Conservation (phyloP, 2,329 filamentous ascomycete genomes). For the Phyllosticta paracitricarpa region DNA sequence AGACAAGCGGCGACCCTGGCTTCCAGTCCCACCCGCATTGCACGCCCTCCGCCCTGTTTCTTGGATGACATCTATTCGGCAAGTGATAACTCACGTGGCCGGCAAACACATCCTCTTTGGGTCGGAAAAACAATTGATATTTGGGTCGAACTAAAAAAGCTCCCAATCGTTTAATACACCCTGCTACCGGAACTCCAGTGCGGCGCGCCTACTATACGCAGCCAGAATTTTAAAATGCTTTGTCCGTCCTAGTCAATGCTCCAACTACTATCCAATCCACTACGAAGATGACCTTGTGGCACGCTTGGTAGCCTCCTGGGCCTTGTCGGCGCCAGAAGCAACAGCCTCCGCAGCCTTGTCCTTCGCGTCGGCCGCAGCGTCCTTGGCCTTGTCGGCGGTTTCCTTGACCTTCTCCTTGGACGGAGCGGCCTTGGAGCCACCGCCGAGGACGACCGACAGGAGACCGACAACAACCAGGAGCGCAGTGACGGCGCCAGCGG, state of each 20-base stretch:
- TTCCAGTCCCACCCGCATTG: background rate
- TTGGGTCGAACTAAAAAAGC: background rate
- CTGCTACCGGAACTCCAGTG: background rate
- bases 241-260: background rate
- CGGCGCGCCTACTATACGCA: background rate
- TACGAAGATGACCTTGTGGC: conserved; percentile 35
- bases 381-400: conserved; percentile 66
- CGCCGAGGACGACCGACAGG: conserved; percentile 55
- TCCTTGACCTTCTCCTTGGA: conserved; percentile 60
- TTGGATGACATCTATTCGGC: no score
- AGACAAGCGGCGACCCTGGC: background rate
- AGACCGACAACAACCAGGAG: conserved; percentile 62
- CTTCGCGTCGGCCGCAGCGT: conserved; percentile 54
- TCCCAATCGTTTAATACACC: background rate
- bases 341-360: conserved; percentile 59
- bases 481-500: conserved; percentile 61
- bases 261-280: conserved; percentile 14
- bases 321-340: conserved; percentile 58
- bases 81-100: background rate
- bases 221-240: background rate
- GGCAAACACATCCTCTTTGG: background rate
- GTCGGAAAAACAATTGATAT: background rate
- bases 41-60: background rate
- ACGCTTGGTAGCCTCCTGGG: conserved; percentile 53
- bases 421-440: conserved; percentile 50